Evolutionary conservation across 2,329 filamentous ascomycete species (phyloP), one percentile per base, ranked within the genome.

Genomic region (Allantophomopsis lycopodina): DNA sequence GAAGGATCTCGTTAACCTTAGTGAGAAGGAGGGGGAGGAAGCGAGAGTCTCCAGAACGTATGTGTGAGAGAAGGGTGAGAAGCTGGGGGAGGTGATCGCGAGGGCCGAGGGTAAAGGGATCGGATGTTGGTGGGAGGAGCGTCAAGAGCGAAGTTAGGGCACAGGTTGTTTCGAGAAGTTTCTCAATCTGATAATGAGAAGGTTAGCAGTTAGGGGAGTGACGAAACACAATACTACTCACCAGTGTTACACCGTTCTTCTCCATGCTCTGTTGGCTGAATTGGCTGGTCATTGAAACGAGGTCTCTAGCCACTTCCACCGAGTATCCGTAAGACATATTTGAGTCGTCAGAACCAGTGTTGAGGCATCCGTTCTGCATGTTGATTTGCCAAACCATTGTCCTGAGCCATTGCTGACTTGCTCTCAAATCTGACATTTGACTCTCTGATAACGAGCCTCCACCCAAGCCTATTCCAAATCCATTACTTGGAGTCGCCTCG

Each of bases 11-110:
- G 44, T 79, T 70, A 32, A 89, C 71, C 61, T 89, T 91, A 55
- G 71, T 73, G 40, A 91, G 61, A 1, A 94, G 68, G 1, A 93
- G 67, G 2, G 84, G 84, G 12, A 89, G 64, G 54, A 86, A 91
- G 38, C 81, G 79, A 45, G 80, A 72, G 41, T 88, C 72, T 6
- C 83, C 83, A 42, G 75, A 79, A n/a, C 83, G 81, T 14, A 91
- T 68, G 7, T 75, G 65, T 2, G 78, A 76, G 2, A 87, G 65
- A 7, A 86, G 68, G 42, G 71, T 73, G 32, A 83, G 62, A 21
- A 88, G 69, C 42, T 81, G 71, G 44, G 75, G 75, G 5, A 93
- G 71, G 52, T 85, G 78, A 50, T 89, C 82, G 30, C 76, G 76
- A 3, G 84, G 83, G 0, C 79, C 76, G 31, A 73, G 57, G 16